Evolutionary conservation across 805 yeast species (phyloP).

Genomic region (Komagataella populi): DNA sequence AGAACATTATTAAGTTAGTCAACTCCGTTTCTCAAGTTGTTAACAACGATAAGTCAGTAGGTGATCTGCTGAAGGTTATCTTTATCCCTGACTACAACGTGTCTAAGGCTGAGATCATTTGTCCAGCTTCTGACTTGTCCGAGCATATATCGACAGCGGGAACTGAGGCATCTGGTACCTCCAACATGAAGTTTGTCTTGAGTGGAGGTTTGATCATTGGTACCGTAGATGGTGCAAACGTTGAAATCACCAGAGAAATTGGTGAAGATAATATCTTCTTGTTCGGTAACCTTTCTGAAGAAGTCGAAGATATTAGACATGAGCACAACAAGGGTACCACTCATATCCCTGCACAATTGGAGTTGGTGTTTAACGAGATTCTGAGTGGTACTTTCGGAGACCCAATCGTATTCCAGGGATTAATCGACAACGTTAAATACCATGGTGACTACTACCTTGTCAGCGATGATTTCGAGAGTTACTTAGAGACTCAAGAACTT

Average conservation of each 20-base stretch:
- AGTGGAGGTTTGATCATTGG: slow-evolving; percentile 92
- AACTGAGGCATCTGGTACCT: slow-evolving; percentile 93
- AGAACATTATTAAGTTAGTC: slow-evolving; percentile 74
- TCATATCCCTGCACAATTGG: slow-evolving; percentile 43
- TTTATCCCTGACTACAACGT: slow-evolving; percentile 90
- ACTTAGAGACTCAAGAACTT: slow-evolving; percentile 65
- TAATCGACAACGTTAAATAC: slow-evolving; percentile 53
- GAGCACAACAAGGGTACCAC: slow-evolving; percentile 53
- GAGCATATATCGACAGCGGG: slow-evolving; percentile 97
- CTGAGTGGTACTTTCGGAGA: slow-evolving; percentile 62
- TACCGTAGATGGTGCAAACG: slow-evolving; percentile 95
- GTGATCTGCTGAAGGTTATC: slow-evolving; percentile 68
- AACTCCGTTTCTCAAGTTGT: slow-evolving; percentile 72
- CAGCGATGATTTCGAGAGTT: slow-evolving; percentile 79
- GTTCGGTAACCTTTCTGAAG: slow-evolving; percentile 84
- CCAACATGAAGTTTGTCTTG: slow-evolving; percentile 89
- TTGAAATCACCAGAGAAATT: slow-evolving; percentile 85
- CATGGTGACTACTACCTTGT: slow-evolving; percentile 85
- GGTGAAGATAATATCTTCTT: slow-evolving; percentile 89
- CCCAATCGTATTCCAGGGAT: slow-evolving; percentile 46
- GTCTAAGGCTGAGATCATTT: slow-evolving; percentile 82
- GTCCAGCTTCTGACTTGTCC: slow-evolving; percentile 82
- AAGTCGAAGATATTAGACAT: slow-evolving; percentile 75
- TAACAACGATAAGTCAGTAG: slow-evolving; percentile 64
- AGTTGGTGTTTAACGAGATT: slow-evolving; percentile 50